phyloP scores from a whole-genome alignment of 768 basidiomycete genomes.

The Rossbeevera mucosa region DNA sequence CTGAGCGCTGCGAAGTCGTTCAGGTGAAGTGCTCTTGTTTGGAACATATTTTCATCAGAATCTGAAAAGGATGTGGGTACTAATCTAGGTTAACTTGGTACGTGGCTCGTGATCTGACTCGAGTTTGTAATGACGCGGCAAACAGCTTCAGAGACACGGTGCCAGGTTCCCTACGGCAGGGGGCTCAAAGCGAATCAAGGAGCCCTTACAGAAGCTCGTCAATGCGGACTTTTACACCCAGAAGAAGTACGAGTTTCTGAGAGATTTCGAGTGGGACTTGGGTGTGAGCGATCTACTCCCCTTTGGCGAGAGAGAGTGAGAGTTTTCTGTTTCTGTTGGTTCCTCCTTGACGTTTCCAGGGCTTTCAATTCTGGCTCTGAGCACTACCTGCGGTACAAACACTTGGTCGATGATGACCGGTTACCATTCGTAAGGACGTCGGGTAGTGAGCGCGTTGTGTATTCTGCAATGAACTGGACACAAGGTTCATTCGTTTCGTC shows the following conservation, averaged over 20 bases:
- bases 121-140: constrained; percentile 2
- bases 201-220: constrained; percentile 52
- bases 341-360: constrained; percentile 23
- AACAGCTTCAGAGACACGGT: constrained; percentile 75
- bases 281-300: constrained; percentile 58
- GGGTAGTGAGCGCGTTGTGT: constrained; percentile 53
- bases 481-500: constrained; percentile 37
- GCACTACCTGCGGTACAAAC: constrained; percentile 50
- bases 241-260: constrained; percentile 51
- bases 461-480: constrained; percentile 68
- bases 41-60: background rate
- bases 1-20: constrained; percentile 46
- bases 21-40: constrained; percentile 39
- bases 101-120: background rate
- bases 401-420: constrained; percentile 39
- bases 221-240: constrained; percentile 43
- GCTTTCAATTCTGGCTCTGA: constrained; percentile 49
- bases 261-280: constrained; percentile 53
- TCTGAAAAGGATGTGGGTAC: background rate
- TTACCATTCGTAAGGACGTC: constrained; percentile 54
- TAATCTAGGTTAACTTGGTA: constrained; percentile 29
- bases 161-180: constrained; percentile 67
- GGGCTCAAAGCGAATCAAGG: constrained; percentile 39
- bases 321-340: background rate
- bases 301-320: constrained; percentile 63